Conservation (phyloP, 2,329 filamentous ascomycete species). For the Endoconidiophora laricicola region DNA sequence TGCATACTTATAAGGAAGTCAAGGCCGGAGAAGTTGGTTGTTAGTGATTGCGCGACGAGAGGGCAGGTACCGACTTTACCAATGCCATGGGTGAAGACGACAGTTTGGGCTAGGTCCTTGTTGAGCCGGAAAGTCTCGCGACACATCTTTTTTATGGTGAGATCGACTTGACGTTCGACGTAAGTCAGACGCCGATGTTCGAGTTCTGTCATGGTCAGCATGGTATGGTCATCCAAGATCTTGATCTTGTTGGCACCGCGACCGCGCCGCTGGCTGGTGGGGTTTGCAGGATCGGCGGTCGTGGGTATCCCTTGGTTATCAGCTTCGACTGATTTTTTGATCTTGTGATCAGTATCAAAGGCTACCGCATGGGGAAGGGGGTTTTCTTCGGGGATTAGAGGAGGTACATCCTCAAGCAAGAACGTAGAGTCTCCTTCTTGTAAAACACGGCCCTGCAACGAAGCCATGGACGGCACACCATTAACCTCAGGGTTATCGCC, state of each 20-base stretch:
- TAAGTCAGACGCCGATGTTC: conserved; percentile 25
- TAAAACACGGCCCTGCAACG: too few species aligned
- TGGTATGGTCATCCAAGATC: conserved; percentile 19
- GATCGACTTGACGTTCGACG: conserved; percentile 35
- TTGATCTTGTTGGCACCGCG: conserved; percentile 17
- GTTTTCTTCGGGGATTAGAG: conserved; percentile 24
- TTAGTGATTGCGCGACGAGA: conserved; percentile 25
- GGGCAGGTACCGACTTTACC: conserved; percentile 18
- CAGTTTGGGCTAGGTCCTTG: conserved; percentile 22
- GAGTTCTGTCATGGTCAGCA: conserved; percentile 18
- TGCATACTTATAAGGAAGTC: conserved; percentile 19
- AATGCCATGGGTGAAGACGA: conserved; percentile 22
- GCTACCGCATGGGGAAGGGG: conserved; percentile 23
- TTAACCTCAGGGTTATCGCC: too few species aligned
- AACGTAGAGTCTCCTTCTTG: conserved; percentile 13
- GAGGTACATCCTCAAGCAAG: conserved; percentile 19
- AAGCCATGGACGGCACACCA: too few species aligned
- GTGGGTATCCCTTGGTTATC: too few species aligned
- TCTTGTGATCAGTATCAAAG: conserved; percentile 16
- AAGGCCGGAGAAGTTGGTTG: conserved; percentile 27
- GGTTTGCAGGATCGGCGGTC: too few species aligned
- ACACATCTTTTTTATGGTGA: conserved; percentile 17
- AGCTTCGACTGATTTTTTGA: neutral
- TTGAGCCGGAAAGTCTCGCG: conserved; percentile 20
- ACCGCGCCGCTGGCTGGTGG: conserved; percentile 13